These are phyloP conservation scores for Citrullus amarus DNA, from an alignment of 306 rosid genomes.

Conservation along the genomic window DNA sequence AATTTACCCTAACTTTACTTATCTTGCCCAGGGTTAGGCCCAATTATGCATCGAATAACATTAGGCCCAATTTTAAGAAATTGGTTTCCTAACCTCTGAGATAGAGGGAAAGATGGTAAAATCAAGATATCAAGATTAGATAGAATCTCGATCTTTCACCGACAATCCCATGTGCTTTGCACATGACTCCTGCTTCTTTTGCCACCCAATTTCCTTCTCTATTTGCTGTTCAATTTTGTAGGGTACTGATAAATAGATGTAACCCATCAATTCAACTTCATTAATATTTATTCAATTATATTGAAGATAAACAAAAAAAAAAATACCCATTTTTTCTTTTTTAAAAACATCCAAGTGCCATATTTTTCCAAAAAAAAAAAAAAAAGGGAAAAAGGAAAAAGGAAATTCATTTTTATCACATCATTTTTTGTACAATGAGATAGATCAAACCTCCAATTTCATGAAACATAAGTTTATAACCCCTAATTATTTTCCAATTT, in stretches of 20 bases:
- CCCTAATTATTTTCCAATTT: too few relatives aligned
- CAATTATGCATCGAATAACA: too few relatives aligned
- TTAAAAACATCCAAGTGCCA: too few relatives aligned
- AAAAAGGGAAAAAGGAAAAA: too few relatives aligned
- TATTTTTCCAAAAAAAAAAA: too few relatives aligned
- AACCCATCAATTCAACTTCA: not conserved
- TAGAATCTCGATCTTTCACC: not conserved
- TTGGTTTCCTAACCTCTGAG: not conserved
- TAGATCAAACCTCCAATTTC: not conserved
- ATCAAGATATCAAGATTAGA: not conserved
- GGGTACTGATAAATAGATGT: not conserved
- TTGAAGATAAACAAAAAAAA: not conserved
- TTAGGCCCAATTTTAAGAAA: not conserved
- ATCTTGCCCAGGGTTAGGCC: too few relatives aligned
- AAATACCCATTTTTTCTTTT: too few relatives aligned
- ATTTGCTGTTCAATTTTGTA: not conserved
- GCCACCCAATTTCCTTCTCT: not conserved
- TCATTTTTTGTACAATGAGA: not conserved
- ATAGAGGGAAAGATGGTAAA: not conserved
- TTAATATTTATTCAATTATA: not conserved
- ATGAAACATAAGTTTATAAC: too few relatives aligned
- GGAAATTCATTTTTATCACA: not conserved
- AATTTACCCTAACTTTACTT: too few relatives aligned
- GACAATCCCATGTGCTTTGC: not conserved
- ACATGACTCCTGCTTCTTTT: not conserved